Evolutionary conservation across 1,284 basidiomycete genomes (phyloP).

Genomic region (Butyriboletus appendiculatus): DNA sequence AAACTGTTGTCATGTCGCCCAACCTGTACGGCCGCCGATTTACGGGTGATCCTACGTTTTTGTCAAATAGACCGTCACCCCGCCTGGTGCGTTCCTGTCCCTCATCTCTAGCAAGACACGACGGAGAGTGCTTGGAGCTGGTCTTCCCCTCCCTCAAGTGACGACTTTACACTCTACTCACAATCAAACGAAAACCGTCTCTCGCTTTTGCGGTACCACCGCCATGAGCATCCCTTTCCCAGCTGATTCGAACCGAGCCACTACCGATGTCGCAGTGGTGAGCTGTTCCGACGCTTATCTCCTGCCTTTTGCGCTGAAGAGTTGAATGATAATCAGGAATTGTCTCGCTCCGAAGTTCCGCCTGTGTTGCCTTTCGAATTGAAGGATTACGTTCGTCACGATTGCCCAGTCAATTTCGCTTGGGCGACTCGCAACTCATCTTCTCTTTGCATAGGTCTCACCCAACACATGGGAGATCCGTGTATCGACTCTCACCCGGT

Average conservation of each 20-base stretch:
- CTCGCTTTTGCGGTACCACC: background rate
- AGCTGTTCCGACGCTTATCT: slow-evolving; percentile 10
- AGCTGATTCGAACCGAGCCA: slow-evolving; percentile 10
- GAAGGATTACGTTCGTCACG: slow-evolving; percentile 29
- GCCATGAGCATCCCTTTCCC: slow-evolving; percentile 17
- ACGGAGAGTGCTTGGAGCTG: slow-evolving; percentile 18
- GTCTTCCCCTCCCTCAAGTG: slow-evolving; percentile 12
- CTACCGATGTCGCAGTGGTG: slow-evolving; percentile 31
- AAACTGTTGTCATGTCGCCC: slow-evolving; percentile 21
- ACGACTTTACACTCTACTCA: slow-evolving; percentile 1
- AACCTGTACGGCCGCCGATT: background rate
- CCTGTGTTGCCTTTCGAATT: slow-evolving; percentile 40
- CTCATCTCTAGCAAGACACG: background rate
- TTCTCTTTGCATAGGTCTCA: slow-evolving; percentile 37
- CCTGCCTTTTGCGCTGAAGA: background rate
- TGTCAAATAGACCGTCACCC: background rate
- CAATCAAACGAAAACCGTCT: background rate
- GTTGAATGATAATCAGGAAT: slow-evolving; percentile 27
- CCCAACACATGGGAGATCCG: slow-evolving; percentile 48
- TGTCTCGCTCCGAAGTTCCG: slow-evolving; percentile 34
- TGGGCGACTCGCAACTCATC: background rate
- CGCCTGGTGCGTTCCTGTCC: background rate
- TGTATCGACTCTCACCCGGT: slow-evolving; percentile 39
- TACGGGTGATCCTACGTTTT: no score
- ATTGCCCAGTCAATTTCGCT: background rate